Conservation (phyloP, 75 land plant genomes). For the Pinus tabuliformis region DNA sequence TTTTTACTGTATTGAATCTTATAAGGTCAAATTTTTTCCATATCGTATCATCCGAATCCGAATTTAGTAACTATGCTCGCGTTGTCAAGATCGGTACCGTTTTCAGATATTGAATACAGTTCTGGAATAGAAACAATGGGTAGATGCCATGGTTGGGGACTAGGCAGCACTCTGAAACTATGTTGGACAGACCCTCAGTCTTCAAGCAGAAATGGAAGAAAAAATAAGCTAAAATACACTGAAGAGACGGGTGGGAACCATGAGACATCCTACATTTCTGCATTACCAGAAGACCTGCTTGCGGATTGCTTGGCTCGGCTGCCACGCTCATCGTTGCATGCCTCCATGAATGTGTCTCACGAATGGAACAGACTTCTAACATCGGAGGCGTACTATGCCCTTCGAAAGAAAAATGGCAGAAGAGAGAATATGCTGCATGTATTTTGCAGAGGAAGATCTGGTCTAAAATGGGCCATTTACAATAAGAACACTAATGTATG, state of each 20-base stretch:
- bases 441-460: conserved; percentile 30
- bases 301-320: conserved; percentile 65
- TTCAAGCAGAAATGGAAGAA: too few species aligned
- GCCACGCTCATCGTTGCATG: conserved; percentile 35
- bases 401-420: conserved; percentile 20
- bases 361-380: conserved; percentile 32
- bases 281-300: conserved; percentile 80
- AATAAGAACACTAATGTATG: conserved; percentile 23
- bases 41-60: too few species aligned
- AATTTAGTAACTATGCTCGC: too few species aligned
- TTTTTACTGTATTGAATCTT: too few species aligned
- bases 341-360: conserved; percentile 43
- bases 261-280: conserved; percentile 2
- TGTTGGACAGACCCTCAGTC: conserved; percentile 4
- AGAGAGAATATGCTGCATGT: conserved; percentile 35
- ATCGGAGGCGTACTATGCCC: conserved; percentile 27
- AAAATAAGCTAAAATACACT: neutral
- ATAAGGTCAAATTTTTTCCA: too few species aligned
- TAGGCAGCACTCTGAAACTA: neutral
- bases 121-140: too few species aligned
- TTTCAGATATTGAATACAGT: too few species aligned
- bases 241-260: neutral
- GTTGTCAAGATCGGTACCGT: too few species aligned
- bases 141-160: neutral
- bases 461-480: conserved; percentile 28